Base-by-base conservation (phyloP, 2,329 filamentous ascomycete species). In the Xylariales sp. region DNA sequence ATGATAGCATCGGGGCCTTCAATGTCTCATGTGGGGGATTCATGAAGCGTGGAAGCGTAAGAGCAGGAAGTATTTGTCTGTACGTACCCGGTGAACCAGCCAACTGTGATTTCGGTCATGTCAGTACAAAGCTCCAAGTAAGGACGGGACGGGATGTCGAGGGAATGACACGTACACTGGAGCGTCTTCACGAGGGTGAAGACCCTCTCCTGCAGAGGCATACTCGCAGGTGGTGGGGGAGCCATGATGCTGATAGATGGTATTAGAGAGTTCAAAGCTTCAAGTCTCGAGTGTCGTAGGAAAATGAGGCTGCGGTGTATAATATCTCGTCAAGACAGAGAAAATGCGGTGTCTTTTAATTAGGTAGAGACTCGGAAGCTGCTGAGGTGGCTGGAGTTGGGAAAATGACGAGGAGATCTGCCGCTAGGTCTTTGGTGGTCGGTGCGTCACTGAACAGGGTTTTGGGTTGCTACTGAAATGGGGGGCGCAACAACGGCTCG, bases 151-250 rank as follows among this genome's bases (percentile, higher is more conserved):
- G n/a, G 38, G 44, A 42, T 31, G 43, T 32, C 46, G 22, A 46
- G 46, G 40, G 46, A 39, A 51, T 45, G 34, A 19, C 35, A 80
- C 70, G 65, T 80, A 85, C 91, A 98, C 73, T 97, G 93, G 53
- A 97, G 74, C 33, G 90, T 97, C 66, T 95, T 82, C 52, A 84
- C 89, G 53, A 97, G 76, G 54, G 78, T 74, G 56, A 88, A 67
- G 46, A 95, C 70, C 60, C 89, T 79, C 71, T 93, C 82, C 59
- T 71, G 68, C 57, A 93, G 72, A 62, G 88, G 82, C 65, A 85
- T 65, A 54, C 70, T 76, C 44, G 84, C 70, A 45, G 83, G 70
- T 51, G 86, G 84, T 65, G 85, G 84, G 69, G 86, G 84, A 67
- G 86, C 80, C 83, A 87, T 87, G n/a, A n/a, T 44, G 14, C 38